Base-by-base conservation (phyloP, 2,329 filamentous ascomycete genomes). In the Westerdykella aurantiaca region DNA sequence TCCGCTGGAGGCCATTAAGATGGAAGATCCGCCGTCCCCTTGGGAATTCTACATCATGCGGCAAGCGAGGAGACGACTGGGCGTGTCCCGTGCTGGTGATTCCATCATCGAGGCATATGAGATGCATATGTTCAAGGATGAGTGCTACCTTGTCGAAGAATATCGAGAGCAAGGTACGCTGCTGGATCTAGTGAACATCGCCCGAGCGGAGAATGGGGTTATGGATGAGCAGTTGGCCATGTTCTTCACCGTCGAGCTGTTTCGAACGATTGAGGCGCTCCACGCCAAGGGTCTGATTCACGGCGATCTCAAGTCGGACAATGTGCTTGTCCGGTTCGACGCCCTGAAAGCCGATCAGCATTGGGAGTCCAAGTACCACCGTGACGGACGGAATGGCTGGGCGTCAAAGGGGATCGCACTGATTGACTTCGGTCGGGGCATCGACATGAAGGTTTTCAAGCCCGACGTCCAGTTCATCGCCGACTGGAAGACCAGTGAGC, bases 41-140 rank as follows among this genome's bases (percentile, higher is more conserved):
- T 98, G 93, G 93, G 93, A 98, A 63, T 98, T 97, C 62, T 86
- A 95, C 69, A 94, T 98, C 68, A 88, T 97, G 73, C 84, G 88
- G 1, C 80, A 88, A 43, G 82, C 86, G 1, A 87, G 91, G 51
- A 73, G 79, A 17, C 85, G 93, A 1, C 75, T 98, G 0, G 85
- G 83, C 0, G 76, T 83, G 1, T 79, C 69, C 6, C 82, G 91
- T 12, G 84, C 85, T 0, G 77, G 81, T 1, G 82, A 87, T 3
- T 94, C 87, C 12, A 76, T 98, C 46, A 81, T 95, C 1, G 78
- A 82, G 31, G 91, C 86, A 0, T 86, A 95, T 53, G 91, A 96
- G 63, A 81, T 96, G 73, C 93, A 97, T 61, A 76, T 96, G 6
- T 97, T 91, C 73, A 79, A 81, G 43, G 86, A 95, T 57, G 93